Conservation (phyloP, 441 rosid genomes). For the Populus hybrid region DNA sequence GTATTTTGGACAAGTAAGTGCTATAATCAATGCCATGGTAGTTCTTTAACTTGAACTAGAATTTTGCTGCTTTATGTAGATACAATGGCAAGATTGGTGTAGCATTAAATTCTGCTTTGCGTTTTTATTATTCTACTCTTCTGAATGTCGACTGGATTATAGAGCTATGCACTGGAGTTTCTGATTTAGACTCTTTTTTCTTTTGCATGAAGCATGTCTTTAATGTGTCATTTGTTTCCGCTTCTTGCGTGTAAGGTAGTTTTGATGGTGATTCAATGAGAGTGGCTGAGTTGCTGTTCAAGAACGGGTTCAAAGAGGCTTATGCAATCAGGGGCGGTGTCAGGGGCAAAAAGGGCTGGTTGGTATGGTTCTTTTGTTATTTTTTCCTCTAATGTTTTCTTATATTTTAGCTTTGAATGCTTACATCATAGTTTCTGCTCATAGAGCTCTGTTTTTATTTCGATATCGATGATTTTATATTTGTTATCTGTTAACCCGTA, state of each 20-base stretch:
- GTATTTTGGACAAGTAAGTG: conserved; percentile 31
- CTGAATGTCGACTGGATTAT: neutral
- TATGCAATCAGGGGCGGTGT: conserved; percentile 78
- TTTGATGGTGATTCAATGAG: conserved; percentile 32
- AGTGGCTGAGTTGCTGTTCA: conserved; percentile 34
- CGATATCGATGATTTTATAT: too few species aligned
- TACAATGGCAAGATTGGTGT: neutral
- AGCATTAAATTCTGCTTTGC: neutral
- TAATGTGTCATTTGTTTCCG: conserved; percentile 15
- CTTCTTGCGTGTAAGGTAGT: conserved; percentile 33
- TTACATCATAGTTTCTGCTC: neutral
- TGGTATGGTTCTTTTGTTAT: conserved; percentile 29
- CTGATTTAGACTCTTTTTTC: neutral
- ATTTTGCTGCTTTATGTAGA: neutral
- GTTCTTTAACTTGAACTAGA: neutral
- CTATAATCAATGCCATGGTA: neutral
- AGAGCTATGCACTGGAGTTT: neutral
- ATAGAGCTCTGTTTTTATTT: neutral
- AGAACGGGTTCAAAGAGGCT: conserved; percentile 82
- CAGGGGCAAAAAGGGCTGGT: conserved; percentile 43
- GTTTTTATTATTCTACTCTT: neutral
- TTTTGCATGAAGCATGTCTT: neutral
- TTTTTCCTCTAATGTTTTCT: neutral
- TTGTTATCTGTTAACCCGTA: neutral
- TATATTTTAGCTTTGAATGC: neutral